Evolutionary conservation across 306 rosid genomes (phyloP), one percentile per base, ranked within the genome.

Genomic region (Luffa acutangula): DNA sequence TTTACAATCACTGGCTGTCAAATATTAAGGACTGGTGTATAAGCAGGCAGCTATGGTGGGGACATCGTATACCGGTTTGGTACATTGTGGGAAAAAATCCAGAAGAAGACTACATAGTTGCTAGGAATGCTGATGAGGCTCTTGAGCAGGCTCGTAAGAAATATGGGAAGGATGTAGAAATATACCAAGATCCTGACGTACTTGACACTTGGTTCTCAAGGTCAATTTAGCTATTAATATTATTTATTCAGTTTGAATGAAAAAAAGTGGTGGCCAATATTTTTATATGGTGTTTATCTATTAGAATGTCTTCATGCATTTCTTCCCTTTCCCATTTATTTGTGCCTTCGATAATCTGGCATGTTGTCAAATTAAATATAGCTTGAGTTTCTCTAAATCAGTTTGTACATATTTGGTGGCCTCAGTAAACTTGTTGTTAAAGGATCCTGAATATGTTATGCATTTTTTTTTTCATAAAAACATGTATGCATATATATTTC

Each of bases 11-110:
- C 78, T 94, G 98, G 98, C 92, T 94, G 81, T 92, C 95, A 79
- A 94, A 91, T 85, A 94, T 92, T 70, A 94, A 94, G 84, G 98
- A 94, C 83, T 94, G 97, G 98, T 94, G 98, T 89, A 94, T 94
- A 85, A 94, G 98, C 89, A 88, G 98, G 83, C 98, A 94, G 84
- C 87, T 94, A n/a, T 94, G 98, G 98, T 94, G 98, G 98, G 98
- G 98, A 79, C 98, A 94, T 84, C 91, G 91, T 57, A 92, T 94
- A 74, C 98, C 98, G 75, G 98, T 94, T 82, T 94, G 98, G 97
- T 94, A 94, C 84, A 84, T 94, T 83, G 90, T 79, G 43, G 98
- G 98, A 59, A 91, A 88, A 85, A 87, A 90, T 73, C 85, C 86
- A 75, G 97, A 92, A 87, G 98, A 94, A 85, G 97, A 94, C 37